A percentile compares a stretch with the other conserved stretches of the same genome.
Evolutionary conservation across 148 eudicot species (phyloP).

Genomic region (Heliosperma pusillum): DNA sequence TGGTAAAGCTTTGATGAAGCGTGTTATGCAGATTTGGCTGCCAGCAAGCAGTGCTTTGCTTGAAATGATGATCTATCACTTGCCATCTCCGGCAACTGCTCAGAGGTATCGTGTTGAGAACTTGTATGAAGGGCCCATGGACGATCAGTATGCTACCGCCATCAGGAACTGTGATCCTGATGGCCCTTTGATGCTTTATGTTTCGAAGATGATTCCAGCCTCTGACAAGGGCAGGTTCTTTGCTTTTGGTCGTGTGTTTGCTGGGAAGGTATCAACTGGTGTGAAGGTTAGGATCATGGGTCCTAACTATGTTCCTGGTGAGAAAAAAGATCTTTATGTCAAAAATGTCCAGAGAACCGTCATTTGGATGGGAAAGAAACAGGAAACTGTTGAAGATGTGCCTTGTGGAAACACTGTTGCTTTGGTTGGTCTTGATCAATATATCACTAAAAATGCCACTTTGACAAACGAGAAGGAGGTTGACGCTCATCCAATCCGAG

Average conservation of each 20-base stretch:
- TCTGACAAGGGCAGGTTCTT: conserved; percentile 82
- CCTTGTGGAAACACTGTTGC: conserved; percentile 90
- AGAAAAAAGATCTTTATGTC: conserved; percentile 67
- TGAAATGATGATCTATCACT: conserved; percentile 82
- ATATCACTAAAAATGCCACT: conserved; percentile 73
- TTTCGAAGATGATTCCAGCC: conserved; percentile 88
- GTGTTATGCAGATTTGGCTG: conserved; percentile 84
- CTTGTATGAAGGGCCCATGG: conserved; percentile 80
- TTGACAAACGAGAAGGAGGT: conserved; percentile 72
- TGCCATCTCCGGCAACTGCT: conserved; percentile 70
- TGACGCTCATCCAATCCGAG: conserved; percentile 76
- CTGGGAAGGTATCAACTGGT: conserved; percentile 70
- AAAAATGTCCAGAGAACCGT: conserved; percentile 85
- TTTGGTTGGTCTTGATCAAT: conserved; percentile 79
- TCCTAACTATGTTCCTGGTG: conserved; percentile 79
- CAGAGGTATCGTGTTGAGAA: conserved; percentile 82
- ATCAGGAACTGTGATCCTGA: conserved; percentile 83
- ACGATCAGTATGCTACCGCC: conserved; percentile 67
- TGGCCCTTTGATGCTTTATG: conserved; percentile 80
- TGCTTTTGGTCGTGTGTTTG: conserved; percentile 82
- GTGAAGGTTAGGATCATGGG: conserved; percentile 89
- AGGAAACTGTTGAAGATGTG: conserved; percentile 85
- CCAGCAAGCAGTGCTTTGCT: conserved; percentile 69
- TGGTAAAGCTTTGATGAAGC: conserved; percentile 75
- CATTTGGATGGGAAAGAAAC: conserved; percentile 92